Evolutionary conservation across 2,329 filamentous ascomycete genomes (phyloP).

Genomic region (Botryotinia calthae): DNA sequence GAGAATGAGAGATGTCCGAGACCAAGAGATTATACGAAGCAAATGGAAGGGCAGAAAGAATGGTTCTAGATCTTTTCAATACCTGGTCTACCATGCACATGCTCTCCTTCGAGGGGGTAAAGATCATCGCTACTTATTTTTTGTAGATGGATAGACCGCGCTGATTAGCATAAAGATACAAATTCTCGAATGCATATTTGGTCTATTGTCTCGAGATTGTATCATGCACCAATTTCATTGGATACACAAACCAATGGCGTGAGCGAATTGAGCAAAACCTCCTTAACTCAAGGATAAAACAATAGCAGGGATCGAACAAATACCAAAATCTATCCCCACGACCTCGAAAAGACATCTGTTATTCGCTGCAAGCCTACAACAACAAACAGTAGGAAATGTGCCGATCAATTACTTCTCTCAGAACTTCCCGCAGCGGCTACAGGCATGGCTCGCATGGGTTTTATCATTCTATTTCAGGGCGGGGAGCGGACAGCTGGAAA

Average conservation of each 20-base stretch:
- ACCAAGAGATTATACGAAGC: neutral
- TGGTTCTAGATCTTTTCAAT: neutral
- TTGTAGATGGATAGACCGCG: neutral
- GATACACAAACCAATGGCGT: neutral
- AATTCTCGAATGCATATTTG: neutral
- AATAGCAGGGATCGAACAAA: neutral
- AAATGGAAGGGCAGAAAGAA: neutral
- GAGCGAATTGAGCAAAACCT: neutral
- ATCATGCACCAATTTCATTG: neutral
- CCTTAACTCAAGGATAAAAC: neutral
- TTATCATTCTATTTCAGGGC: neutral
- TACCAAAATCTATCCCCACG: neutral
- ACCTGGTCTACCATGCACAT: neutral
- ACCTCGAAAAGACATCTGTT: neutral
- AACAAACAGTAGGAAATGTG: neutral
- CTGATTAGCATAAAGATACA: neutral
- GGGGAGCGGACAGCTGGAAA: neutral
- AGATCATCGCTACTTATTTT: constrained; percentile 16
- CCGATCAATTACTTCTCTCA: neutral
- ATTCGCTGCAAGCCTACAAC: neutral
- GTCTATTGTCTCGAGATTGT: neutral
- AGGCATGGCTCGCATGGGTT: neutral
- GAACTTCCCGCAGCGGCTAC: neutral
- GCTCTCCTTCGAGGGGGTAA: neutral
- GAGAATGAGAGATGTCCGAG: neutral